These are phyloP conservation scores for Xenoacremonium recifei DNA, from an alignment of 2,329 filamentous ascomycete genomes.

Conservation along the genomic window DNA sequence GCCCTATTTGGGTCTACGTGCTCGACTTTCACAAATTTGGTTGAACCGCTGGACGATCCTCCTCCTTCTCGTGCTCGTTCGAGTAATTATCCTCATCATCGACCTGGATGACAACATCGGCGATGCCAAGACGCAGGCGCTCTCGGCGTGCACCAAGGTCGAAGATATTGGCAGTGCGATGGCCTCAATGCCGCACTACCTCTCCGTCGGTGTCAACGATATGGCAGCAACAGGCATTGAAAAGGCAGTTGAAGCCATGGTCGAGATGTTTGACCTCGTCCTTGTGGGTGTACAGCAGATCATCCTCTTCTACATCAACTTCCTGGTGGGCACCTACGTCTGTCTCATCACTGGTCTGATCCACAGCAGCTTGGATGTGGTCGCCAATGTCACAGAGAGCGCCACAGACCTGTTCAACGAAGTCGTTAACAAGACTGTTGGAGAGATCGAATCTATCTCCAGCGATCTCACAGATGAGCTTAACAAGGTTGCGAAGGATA, in stretches of 20 bases:
- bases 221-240: constrained; percentile 79
- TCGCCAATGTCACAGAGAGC: constrained; percentile 50
- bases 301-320: constrained; percentile 87
- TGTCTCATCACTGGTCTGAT: constrained; percentile 86
- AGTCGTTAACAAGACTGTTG: constrained; percentile 55
- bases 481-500: constrained; percentile 45
- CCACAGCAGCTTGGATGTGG: constrained; percentile 73
- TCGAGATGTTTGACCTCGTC: constrained; percentile 73
- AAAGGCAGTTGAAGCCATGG: constrained; percentile 75
- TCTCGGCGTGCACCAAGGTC: constrained; percentile 86
- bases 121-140: constrained; percentile 75
- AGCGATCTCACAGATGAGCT: constrained; percentile 47
- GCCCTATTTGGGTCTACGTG: constrained; percentile 86
- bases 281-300: constrained; percentile 84
- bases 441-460: constrained; percentile 57
- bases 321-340: constrained; percentile 85
- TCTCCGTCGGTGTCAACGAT: constrained; percentile 84
- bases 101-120: constrained; percentile 72
- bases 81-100: constrained; percentile 73
- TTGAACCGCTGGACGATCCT: constrained; percentile 97
- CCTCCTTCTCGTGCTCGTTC: constrained; percentile 78
- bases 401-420: constrained; percentile 48
- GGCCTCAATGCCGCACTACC: constrained; percentile 97
- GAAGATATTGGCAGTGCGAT: constrained; percentile 92
- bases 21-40: constrained; percentile 93